Evolutionary conservation across 2,329 filamentous ascomycete genomes (phyloP).

Genomic region (Ceratocystis smalleyi): DNA sequence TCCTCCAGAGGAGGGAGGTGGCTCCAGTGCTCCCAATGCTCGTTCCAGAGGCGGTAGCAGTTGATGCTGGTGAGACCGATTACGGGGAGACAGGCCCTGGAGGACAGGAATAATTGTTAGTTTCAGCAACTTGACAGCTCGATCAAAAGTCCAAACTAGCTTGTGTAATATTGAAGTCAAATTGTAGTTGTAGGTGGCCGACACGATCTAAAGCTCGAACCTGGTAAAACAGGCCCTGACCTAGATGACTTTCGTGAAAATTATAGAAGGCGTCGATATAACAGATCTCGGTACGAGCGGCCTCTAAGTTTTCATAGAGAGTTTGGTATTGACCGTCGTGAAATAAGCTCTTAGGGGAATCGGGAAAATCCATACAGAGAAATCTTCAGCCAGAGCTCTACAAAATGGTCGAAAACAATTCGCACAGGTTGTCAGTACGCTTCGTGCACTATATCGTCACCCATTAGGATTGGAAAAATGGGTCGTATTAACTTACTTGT

Average conservation of each 20-base stretch:
- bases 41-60: slow-evolving; percentile 79
- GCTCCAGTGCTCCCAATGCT: slow-evolving; percentile 92
- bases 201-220: too few species aligned
- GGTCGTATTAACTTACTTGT: slow-evolving; percentile 47
- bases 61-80: slow-evolving; percentile 61
- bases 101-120: slow-evolving; percentile 6
- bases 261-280: too few species aligned
- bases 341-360: too few species aligned
- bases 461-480: neutral
- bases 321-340: too few species aligned
- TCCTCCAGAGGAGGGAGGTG: slow-evolving; percentile 82
- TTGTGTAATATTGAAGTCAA: neutral
- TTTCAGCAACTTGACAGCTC: neutral
- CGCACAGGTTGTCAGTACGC: slow-evolving; percentile 15
- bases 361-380: slow-evolving; percentile 47
- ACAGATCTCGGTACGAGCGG: too few species aligned
- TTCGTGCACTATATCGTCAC: neutral
- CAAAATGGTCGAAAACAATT: neutral
- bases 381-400: slow-evolving; percentile 91
- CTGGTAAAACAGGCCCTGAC: too few species aligned
- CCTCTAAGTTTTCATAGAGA: too few species aligned
- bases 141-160: neutral
- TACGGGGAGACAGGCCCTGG: slow-evolving; percentile 58
- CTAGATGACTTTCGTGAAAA: too few species aligned
- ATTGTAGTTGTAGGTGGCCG: neutral